phyloP scores from a whole-genome alignment of 805 yeast species.

The Candida chilensis region DNA sequence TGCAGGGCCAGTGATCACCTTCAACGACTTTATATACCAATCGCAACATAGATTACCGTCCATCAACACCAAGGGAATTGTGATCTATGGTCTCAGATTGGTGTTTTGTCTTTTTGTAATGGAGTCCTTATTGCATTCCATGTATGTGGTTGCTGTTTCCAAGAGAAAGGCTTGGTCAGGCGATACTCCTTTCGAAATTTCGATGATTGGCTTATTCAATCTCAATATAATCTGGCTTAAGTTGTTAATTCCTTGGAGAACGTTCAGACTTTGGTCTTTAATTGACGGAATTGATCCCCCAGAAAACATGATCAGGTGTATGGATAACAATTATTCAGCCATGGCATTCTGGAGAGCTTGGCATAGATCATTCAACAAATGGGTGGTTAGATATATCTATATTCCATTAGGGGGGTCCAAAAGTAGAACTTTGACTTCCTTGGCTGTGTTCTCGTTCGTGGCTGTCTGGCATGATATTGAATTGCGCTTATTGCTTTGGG shows the following conservation, averaged over 20 bases:
- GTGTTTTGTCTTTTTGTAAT: constrained; percentile 68
- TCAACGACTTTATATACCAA: constrained; percentile 85
- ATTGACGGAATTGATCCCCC: constrained; percentile 95
- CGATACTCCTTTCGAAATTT: constrained; percentile 84
- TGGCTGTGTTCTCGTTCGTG: constrained; percentile 88
- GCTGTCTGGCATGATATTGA: constrained; percentile 99
- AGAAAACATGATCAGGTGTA: constrained; percentile 94
- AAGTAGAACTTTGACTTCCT: constrained; percentile 63
- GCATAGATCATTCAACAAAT: constrained; percentile 90
- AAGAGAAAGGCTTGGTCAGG: constrained; percentile 85
- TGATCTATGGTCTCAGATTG: constrained; percentile 60
- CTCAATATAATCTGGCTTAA: constrained; percentile 91
- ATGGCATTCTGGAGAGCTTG: constrained; percentile 98
- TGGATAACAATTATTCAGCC: constrained; percentile 89
- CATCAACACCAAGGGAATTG: constrained; percentile 41
- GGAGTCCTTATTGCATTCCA: constrained; percentile 83
- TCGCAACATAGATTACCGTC: constrained; percentile 49
- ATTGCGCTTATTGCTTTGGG: constrained; percentile 82
- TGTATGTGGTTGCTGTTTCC: constrained; percentile 90
- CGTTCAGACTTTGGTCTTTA: constrained; percentile 87
- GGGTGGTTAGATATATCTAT: constrained; percentile 85
- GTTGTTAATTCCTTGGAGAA: constrained; percentile 89
- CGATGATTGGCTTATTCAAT: constrained; percentile 90
- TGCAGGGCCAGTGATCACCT: constrained; percentile 92
- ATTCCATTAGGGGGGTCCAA: constrained; percentile 84